Evolutionary conservation across 2,329 filamentous ascomycete species (phyloP).

Genomic region (Colletotrichum tanaceti): DNA sequence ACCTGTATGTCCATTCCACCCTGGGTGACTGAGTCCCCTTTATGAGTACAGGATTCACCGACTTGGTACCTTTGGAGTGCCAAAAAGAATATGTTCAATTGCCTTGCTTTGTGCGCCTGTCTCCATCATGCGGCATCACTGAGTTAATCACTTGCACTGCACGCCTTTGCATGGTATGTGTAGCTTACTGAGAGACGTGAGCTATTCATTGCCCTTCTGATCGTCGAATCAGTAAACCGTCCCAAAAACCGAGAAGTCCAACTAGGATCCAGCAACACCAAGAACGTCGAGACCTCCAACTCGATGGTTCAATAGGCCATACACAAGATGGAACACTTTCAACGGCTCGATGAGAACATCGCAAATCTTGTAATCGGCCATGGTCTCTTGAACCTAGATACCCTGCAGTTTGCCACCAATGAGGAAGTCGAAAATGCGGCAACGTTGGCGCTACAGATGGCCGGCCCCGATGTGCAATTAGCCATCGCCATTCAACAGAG

Average conservation of each 20-base stretch:
- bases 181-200: no score
- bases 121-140: background rate
- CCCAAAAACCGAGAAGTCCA: no score
- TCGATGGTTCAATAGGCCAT: background rate
- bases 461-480: slow-evolving; percentile 19
- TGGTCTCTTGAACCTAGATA: slow-evolving; percentile 29
- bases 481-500: slow-evolving; percentile 31
- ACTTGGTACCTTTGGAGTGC: background rate
- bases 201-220: no score
- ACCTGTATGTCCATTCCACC: no score
- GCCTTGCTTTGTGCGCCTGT: background rate
- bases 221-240: background rate
- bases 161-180: no score
- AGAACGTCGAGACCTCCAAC: background rate
- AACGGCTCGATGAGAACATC: slow-evolving; percentile 32
- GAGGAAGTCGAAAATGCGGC: slow-evolving; percentile 31
- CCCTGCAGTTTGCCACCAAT: background rate
- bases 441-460: slow-evolving; percentile 23
- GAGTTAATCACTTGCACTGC: background rate
- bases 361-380: slow-evolving; percentile 28
- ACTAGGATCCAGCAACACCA: background rate
- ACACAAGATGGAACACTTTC: slow-evolving; percentile 34
- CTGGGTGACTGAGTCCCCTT: background rate
- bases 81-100: background rate
- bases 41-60: background rate